Conservation (phyloP, 306 rosid genomes). For the Cyclanthera cordifolia region DNA sequence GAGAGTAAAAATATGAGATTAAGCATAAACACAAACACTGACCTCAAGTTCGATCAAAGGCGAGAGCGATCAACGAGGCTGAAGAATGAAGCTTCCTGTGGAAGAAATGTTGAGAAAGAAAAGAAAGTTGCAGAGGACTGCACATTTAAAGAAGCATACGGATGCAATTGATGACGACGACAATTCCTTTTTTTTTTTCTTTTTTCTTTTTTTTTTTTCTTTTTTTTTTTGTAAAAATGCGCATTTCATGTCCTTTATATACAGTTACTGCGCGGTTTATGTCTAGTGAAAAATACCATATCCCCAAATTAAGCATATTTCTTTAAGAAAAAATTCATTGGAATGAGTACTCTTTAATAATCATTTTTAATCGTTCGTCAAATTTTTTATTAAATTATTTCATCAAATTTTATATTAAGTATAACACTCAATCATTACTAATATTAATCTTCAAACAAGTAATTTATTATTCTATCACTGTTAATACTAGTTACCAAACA, state of each 20-base stretch:
- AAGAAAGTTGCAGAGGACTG: constrained; percentile 15
- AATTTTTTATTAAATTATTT: no score
- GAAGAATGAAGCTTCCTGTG: neutral
- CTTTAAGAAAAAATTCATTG: no score
- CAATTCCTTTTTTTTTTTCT: no score
- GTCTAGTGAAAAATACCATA: neutral
- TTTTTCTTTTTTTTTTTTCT: no score
- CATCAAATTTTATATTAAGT: no score
- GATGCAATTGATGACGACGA: constrained; percentile 35
- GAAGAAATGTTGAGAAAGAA: constrained; percentile 10
- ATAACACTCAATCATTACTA: no score
- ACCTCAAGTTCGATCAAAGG: neutral
- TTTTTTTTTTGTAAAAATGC: constrained; percentile 12
- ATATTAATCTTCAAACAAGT: no score
- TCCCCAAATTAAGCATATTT: no score
- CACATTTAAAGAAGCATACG: constrained; percentile 15
- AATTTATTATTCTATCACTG: no score
- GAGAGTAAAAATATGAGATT: neutral
- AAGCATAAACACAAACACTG: neutral
- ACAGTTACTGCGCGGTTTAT: constrained; percentile 25
- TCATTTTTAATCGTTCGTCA: no score
- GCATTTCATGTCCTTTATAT: constrained; percentile 32
- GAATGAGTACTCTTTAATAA: no score
- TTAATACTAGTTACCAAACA: no score
- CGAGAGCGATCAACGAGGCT: constrained; percentile 1